Conservation (phyloP, 805 yeast species). For the Blastobotrys attinorum region DNA sequence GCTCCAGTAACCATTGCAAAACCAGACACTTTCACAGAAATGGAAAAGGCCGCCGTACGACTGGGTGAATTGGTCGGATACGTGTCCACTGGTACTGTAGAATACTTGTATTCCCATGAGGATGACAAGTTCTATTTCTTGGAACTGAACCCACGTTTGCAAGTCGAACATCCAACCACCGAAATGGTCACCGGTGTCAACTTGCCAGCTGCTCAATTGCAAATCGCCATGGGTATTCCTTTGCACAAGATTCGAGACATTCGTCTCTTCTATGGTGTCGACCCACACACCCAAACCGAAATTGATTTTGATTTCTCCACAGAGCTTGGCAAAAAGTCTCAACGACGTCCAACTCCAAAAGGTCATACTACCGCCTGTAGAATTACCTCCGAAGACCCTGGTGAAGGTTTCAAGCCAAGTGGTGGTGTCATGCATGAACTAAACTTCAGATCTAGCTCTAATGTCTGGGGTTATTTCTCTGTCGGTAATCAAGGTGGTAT, state of each 20-base stretch:
- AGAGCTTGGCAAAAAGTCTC: slow-evolving; percentile 63
- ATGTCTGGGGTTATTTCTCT: slow-evolving; percentile 99
- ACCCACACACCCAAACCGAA: slow-evolving; percentile 84
- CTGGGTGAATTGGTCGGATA: slow-evolving; percentile 95
- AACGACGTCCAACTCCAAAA: slow-evolving; percentile 89
- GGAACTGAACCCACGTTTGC: slow-evolving; percentile 96
- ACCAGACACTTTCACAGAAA: slow-evolving; percentile 71
- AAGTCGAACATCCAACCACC: slow-evolving; percentile 99
- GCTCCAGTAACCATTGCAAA: slow-evolving; percentile 97
- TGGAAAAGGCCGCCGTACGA: slow-evolving; percentile 98
- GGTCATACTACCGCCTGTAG: slow-evolving; percentile 99
- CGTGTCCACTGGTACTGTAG: slow-evolving; percentile 99
- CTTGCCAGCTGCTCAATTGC: slow-evolving; percentile 96
- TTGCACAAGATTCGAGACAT: slow-evolving; percentile 91
- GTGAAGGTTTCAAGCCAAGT: slow-evolving; percentile 98
- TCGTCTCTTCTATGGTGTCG: slow-evolving; percentile 87
- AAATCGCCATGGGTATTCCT: slow-evolving; percentile 99
- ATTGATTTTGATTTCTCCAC: slow-evolving; percentile 85
- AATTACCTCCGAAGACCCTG: slow-evolving; percentile 98
- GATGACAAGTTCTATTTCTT: slow-evolving; percentile 94
- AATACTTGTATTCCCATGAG: slow-evolving; percentile 86
- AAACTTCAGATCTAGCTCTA: slow-evolving; percentile 93
- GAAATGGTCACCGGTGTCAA: slow-evolving; percentile 99
- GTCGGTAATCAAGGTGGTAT: slow-evolving; percentile 95
- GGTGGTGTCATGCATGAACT: slow-evolving; percentile 95